Evolutionary conservation across 192 early-diverging fungal genomes (phyloP), one percentile per base, ranked within the genome.

Genomic region (Rhizophagus prolifer): DNA sequence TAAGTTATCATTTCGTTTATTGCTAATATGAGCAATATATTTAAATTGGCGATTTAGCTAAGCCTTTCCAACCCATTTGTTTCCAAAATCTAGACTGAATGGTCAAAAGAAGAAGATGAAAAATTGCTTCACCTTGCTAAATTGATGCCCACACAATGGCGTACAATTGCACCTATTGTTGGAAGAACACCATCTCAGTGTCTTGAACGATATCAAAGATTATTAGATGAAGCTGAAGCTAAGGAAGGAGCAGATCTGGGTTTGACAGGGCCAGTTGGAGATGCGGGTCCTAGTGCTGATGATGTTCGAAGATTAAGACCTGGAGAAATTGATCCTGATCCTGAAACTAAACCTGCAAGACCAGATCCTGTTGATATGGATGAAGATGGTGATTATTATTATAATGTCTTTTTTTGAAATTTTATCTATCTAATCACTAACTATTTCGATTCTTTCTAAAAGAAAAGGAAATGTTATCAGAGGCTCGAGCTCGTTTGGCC

Each of bases 291-390:
- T 8, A 93, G 86, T 58, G 90, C 89, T n/a, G 95, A 96, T 73
- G 94, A 94, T 84, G 92, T 96, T 19, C 85, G 95, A 38, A 86
- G 89, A 36, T 82, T 98, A 12, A 86, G 97, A 28, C 96, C 96
- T 7, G 97, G 97, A 58, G 96, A 98, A 83, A 95, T 99, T 59
- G 96, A 99, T 83, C 96, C 96, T 13, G 95, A 97, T 76, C 97
- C 96, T 28, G 97, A 99, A 83, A 91, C 92, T 1, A 96, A 96
- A 77, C 94, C 97, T n/a, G 97, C 97, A 1, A 87, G 96, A 13
- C 97, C 97, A 2, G 97, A 99, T 82, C 96, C 97, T 14, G 94
- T 99, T 3, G 97, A 99, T 80, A 99, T 99, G 97, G 97, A 99
- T 73, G 96, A 98, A 81, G 97, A 98, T 81, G 83, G 83, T 84